Evolutionary conservation across 2,329 filamentous ascomycete genomes (phyloP), one percentile per base, ranked within the genome.

Genomic region (Parascedosporium putredinis): DNA sequence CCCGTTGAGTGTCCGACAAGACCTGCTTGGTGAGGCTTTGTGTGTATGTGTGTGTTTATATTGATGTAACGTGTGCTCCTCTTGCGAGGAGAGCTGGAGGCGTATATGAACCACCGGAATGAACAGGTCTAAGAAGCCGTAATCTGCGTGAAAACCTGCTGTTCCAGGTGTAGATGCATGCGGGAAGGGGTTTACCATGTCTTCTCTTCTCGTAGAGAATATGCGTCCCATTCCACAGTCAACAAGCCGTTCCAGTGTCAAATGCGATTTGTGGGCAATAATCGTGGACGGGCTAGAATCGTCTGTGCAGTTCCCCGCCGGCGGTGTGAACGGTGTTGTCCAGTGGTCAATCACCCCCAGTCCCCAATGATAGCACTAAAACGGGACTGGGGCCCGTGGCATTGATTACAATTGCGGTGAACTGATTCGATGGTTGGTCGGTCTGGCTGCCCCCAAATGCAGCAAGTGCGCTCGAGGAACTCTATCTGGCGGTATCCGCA

Each of bases 1-100:
- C 75, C 77, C 77, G 77, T 81, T 79, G 74, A 78, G 76, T 72
- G 71, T 66, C 72, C 76, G 72, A 79, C 75, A 78, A 42, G 20
- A 16, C 7, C n/a, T 16, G 14, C 4, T 42, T 42, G 38, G 38
- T 12, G 20, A 42, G 20, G 18, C n/a, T 6, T 42, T 20, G 14
- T 42, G 20, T 42, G 18, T 2, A 34, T 12, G 20, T 36, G 33
- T 36, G 10, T 12, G 31, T 33, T 9, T 33, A 9, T 3, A 36
- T 12, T 4, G 18, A 16, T 4, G 7, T 14, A 36, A 18, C n/a
- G 33, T n/a, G 9, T 14, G 33, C 33, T 36, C 12, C 20, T 14
- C n/a, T 16, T 36, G n/a, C 9, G 33, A 36, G 33, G 33, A 36
- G n/a, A 12, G 2, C n/a, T 36, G 33, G 20, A 36, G n/a, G n/a